phyloP scores from a whole-genome alignment of 768 basidiomycete genomes.

The Gloeopeniophorella convolvens region DNA sequence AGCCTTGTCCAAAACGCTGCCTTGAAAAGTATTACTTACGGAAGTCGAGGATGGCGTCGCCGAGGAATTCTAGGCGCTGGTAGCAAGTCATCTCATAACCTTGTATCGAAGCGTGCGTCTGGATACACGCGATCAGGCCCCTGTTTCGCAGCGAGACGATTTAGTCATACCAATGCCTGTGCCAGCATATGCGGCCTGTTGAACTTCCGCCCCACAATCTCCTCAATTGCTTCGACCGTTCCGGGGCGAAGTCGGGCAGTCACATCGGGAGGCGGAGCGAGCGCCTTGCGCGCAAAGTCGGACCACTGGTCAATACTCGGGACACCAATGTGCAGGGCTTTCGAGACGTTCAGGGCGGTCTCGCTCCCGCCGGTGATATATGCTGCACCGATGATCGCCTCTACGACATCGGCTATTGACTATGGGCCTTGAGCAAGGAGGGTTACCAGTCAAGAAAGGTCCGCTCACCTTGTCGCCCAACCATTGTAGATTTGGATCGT shows the following conservation, averaged over 20 bases:
- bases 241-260: conserved; percentile 41
- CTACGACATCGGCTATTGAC: conserved; percentile 79
- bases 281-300: conserved; percentile 52
- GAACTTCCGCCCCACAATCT: conserved; percentile 58
- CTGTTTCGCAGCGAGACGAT: neutral
- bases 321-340: conserved; percentile 61
- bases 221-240: conserved; percentile 51
- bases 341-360: conserved; percentile 54
- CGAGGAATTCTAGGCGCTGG: conserved; percentile 78
- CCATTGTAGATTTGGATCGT: conserved; percentile 43
- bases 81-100: conserved; percentile 52
- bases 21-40: conserved; percentile 37
- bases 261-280: conserved; percentile 38
- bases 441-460: conserved; percentile 1
- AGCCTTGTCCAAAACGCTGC: conserved; percentile 8
- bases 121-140: conserved; percentile 1
- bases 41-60: conserved; percentile 82
- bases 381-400: conserved; percentile 80
- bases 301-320: conserved; percentile 60
- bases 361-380: conserved; percentile 70
- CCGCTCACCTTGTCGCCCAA: conserved; percentile 71
- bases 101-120: conserved; percentile 66
- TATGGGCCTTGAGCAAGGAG: conserved; percentile 25
- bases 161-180: conserved; percentile 59
- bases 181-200: conserved; percentile 54